These are phyloP conservation scores for Chlorella sp. DNA, from an alignment of 139 green algal genomes.

Conservation along the genomic window DNA sequence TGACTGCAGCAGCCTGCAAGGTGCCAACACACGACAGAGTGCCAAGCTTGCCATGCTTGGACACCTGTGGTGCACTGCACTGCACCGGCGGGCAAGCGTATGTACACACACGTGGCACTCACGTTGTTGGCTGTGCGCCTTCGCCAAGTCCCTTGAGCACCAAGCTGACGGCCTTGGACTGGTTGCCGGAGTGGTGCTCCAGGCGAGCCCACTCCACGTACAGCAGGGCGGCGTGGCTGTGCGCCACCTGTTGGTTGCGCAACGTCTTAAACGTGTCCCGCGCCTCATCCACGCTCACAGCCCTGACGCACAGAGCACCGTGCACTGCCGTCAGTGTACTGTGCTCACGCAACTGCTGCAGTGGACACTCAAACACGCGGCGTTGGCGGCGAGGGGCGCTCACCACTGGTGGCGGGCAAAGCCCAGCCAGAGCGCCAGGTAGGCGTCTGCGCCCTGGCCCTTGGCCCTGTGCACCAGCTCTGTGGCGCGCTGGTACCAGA, in stretches of 20 bases:
- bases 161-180: slow-evolving; percentile 44
- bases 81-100: no score
- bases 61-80: no score
- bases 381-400: no score
- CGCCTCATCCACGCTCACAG: slow-evolving; percentile 64
- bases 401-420: slow-evolving; percentile 70
- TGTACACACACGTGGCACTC: no score
- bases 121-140: slow-evolving; percentile 45
- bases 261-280: slow-evolving; percentile 84
- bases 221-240: slow-evolving; percentile 37
- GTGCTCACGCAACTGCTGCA: no score
- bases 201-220: slow-evolving; percentile 75
- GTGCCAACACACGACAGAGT: no score
- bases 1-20: background rate
- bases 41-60: no score
- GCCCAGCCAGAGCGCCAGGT: slow-evolving; percentile 72
- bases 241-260: slow-evolving; percentile 59
- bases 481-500: slow-evolving; percentile 67
- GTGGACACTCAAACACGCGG: no score
- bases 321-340: no score
- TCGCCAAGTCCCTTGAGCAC: slow-evolving; percentile 55
- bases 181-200: slow-evolving; percentile 53
- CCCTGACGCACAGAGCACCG: slow-evolving; percentile 14
- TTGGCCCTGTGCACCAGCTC: slow-evolving; percentile 52
- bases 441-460: slow-evolving; percentile 50